Conservation (phyloP, 2,329 filamentous ascomycete genomes). For the Macrophomina phaseolina region DNA sequence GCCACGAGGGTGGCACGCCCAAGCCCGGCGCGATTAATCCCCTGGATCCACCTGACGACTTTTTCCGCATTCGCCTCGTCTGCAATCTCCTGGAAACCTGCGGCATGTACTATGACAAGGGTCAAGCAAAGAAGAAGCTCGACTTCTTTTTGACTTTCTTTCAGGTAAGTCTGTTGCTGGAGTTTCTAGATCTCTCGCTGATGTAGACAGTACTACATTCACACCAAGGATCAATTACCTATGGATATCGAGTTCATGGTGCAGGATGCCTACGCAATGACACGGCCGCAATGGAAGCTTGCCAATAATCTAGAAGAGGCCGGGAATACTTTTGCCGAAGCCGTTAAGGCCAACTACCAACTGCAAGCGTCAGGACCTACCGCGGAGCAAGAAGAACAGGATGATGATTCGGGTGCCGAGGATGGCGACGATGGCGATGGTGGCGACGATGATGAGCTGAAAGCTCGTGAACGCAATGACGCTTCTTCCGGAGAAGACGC, state of each 20-base stretch:
- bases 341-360: constrained; percentile 90
- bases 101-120: constrained; percentile 93
- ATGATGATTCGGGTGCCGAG: constrained; percentile 74
- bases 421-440: constrained; percentile 67
- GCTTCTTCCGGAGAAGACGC: constrained; percentile 56
- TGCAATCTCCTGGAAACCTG: constrained; percentile 92
- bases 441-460: constrained; percentile 48
- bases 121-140: constrained; percentile 92
- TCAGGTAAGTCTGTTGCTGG: constrained; percentile 60
- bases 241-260: constrained; percentile 98
- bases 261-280: constrained; percentile 85
- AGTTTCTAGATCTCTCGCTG: constrained; percentile 26
- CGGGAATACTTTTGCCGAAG: constrained; percentile 79
- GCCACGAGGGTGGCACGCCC: constrained; percentile 82
- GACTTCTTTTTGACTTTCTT: constrained; percentile 98
- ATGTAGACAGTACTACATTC: constrained; percentile 77
- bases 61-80: constrained; percentile 90
- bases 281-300: constrained; percentile 92
- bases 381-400: constrained; percentile 70
- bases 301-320: constrained; percentile 83
- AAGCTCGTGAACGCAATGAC: constrained; percentile 28
- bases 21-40: constrained; percentile 76
- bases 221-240: constrained; percentile 84
- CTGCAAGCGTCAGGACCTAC: constrained; percentile 72
- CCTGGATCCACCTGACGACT: constrained; percentile 90